These are phyloP conservation scores for Lactarius quietus DNA, from an alignment of 768 basidiomycete species.

Conservation along the genomic window DNA sequence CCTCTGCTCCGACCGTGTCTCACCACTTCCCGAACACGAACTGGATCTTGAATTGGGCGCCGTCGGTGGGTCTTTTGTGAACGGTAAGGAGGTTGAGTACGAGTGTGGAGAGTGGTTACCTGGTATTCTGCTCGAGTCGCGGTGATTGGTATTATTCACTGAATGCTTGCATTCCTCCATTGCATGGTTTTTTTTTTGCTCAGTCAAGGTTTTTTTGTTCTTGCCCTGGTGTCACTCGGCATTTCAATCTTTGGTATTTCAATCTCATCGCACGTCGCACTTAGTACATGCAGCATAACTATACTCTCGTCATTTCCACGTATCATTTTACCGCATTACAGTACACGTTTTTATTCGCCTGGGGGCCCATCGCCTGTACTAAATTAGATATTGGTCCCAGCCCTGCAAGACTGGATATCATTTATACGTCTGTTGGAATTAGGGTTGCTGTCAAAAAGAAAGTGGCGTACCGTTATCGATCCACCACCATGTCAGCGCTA, in stretches of 20 bases:
- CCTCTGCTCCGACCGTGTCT: slow-evolving; percentile 23
- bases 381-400: not conserved
- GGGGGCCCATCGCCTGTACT: not conserved
- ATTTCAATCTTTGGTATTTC: slow-evolving; percentile 7
- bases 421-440: too few relatives aligned
- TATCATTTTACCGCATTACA: slow-evolving; percentile 1
- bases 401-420: too few relatives aligned
- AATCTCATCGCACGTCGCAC: slow-evolving; percentile 13
- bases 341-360: not conserved
- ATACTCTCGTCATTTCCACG: slow-evolving; percentile 9
- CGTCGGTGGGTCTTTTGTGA: slow-evolving; percentile 10
- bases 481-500: not conserved
- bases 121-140: slow-evolving; percentile 20
- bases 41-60: slow-evolving; percentile 31
- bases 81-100: slow-evolving; percentile 10
- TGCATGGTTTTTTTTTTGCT: slow-evolving; percentile 6
- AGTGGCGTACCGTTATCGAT: too few relatives aligned
- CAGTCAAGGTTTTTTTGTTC: not conserved
- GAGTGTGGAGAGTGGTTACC: slow-evolving; percentile 26
- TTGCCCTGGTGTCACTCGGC: not conserved
- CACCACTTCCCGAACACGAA: slow-evolving; percentile 25
- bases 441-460: too few relatives aligned
- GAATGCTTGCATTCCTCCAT: slow-evolving; percentile 1
- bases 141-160: not conserved
- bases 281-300: slow-evolving; percentile 14